Evolutionary conservation across 2,329 filamentous ascomycete genomes (phyloP), one percentile per base, ranked within the genome.

Genomic region (Xylaria sp.): DNA sequence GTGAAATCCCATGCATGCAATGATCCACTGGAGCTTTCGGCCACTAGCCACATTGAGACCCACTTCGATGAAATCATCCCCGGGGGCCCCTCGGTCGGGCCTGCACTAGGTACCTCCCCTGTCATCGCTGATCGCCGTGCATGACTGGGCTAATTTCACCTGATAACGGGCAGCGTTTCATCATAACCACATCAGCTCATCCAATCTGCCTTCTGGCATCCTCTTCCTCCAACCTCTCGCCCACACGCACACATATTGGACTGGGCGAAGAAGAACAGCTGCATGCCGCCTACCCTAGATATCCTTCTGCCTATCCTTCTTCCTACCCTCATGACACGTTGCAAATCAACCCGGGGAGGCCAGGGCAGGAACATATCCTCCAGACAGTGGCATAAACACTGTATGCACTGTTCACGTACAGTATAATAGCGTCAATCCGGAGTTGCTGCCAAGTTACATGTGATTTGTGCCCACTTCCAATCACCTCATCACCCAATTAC

Each of bases 381-480:
- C 37, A 23, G 27, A 27, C 21, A 40, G 43, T 29, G 13, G 27
- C 40, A 31, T 37, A n/a, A n/a, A n/a, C 31, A 7, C 31, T 17
- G 5, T 40, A 8, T 6, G 11, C 15, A 8, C 37, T 40, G 37
- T 40, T 5, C 4, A 40, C 4, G 23, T n/a, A 37, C 10, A 3
- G 38, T 8, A 11, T 25, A 33, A 58, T 63, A 56, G 56, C 60
- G 56, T 63, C 60, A 63, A 56, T 41, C 37, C 21, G 29, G 4
- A 27, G 23, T 38, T 48, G 11, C n/a, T 49, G 58, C 51, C 55
- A 63, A 63, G 51, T 53, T 2, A 46, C 62, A 64, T 64, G 62
- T 64, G 62, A 64, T 58, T 37, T 55, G 54, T 58, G 54, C 48
- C 61, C 62, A 61, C 62, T 41, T 27, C 33, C 5, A 17, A 21